Evolutionary conservation across 1,284 basidiomycete genomes (phyloP), one percentile per base, ranked within the genome.

Genomic region (Neolentinus lepideus): DNA sequence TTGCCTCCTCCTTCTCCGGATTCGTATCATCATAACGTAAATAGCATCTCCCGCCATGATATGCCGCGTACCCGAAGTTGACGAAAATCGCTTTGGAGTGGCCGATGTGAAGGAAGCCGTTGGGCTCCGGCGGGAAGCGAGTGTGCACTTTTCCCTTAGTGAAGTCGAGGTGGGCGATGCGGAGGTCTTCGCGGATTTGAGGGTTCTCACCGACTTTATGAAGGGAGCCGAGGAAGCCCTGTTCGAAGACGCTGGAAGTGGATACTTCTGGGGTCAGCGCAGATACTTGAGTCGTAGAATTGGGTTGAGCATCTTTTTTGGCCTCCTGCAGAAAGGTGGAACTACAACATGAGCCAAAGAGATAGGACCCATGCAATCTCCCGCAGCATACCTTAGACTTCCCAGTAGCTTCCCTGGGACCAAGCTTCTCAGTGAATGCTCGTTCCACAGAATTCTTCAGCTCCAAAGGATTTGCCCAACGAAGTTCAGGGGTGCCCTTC

Each of bases 61-160:
- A 85, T 22, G 93, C 92, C 25, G 97, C 97, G 68, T 93, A 99
- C 27, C 97, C 97, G 71, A 99, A 99, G 73, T 97, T 92, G 63
- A 99, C 86, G 65, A 98, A 97, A 65, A 99, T 98, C 6, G 97
- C 96, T 70, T 99, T 99, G 54, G 95, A 97, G 67, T 99, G 97
- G 2, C 94, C 95, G 58, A 98, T 94, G 69, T 98, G 95, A 51
- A 98, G 78, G 74, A 84, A 98, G 3, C 96, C 96, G 68, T 99
- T 99, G 1, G 97, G 97, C 74, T 99, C 97, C 2, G 97, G 97
- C 22, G 97, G 97, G 75, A 99, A 99, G 36, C 97, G 93, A 6
- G 97, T 99, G 75, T 90, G 89, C 3, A 99, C 94, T 58, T 82
- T 75, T 12, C 94, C 93, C 25, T 83, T 83, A 0, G 97, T 98